Conservation (phyloP, 2,329 filamentous ascomycete species). For the Fusarium sacchari region DNA sequence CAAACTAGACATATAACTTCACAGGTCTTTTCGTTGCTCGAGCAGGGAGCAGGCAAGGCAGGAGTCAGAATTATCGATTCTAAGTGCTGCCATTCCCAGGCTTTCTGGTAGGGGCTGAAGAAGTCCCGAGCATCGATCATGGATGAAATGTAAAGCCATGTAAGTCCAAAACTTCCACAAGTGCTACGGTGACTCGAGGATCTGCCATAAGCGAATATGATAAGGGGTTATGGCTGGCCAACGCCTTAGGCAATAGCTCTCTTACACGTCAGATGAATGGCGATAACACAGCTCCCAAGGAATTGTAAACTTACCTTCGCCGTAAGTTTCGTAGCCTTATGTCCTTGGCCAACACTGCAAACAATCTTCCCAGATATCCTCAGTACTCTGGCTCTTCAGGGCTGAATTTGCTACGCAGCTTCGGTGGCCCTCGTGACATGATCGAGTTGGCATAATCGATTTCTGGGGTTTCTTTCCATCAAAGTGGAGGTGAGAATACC, state of each 20-base stretch:
- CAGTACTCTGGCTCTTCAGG: neutral
- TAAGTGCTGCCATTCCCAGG: neutral
- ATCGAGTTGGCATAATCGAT: neutral
- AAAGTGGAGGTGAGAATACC: neutral
- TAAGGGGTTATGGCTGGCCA: neutral
- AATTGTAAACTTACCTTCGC: neutral
- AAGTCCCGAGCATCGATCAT: neutral
- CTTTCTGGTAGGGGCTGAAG: neutral
- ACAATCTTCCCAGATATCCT: neutral
- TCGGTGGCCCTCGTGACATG: neutral
- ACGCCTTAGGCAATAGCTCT: neutral
- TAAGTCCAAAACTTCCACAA: neutral
- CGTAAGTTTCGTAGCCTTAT: neutral
- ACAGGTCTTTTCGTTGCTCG: neutral
- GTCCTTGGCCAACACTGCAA: neutral
- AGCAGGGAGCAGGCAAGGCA: neutral
- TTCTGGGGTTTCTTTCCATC: neutral
- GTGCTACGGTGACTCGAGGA: neutral
- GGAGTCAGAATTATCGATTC: neutral
- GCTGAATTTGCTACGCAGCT: neutral
- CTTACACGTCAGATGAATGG: neutral
- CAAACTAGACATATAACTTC: neutral
- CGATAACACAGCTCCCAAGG: neutral
- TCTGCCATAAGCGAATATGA: neutral
- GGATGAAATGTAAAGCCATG: neutral